Evolutionary conservation across 148 eudicot species (phyloP), one percentile per base, ranked within the genome.

Genomic region (Talinum fruticosum): DNA sequence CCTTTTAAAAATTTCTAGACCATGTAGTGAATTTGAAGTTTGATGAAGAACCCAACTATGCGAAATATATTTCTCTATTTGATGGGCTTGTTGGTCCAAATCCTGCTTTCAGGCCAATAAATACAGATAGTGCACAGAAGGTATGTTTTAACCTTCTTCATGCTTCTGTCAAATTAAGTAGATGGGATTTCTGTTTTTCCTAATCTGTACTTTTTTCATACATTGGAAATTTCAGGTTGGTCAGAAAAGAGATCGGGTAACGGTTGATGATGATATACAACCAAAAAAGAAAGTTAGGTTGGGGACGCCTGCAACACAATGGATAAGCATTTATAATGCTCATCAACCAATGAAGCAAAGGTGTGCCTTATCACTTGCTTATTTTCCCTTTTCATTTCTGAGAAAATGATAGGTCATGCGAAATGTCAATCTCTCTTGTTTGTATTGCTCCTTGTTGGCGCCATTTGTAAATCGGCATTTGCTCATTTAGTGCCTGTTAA

Each of bases 91-190:
- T 92, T n/a, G 93, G 88, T 68, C 89, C 94, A 76, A 87, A 92
- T 85, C 97, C 92, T 66, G 91, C 78, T 73, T 77, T 84, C 59
- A 82, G 94, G 77, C 94, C 94, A 19, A 83, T 90, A 41, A 89
- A 87, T 84, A 90, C 97, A 23, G 91, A 90, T 66, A 93, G 94
- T 72, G 97, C 97, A 47, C 97, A 87, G 72, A 92, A 89, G 94
- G 97, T 92, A 79, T n/a, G 66, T 29, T 81, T 26, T 75, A 36
- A 29, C 16, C 30, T 19, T 71, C 33, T 33, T n/a, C n/a, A 23
- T 36, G 29, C 49, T 49, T 15, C 23, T 49, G 62, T 45, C 59
- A 29, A 72, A n/a, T 68, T 28, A 32, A 4, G 37, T 66, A 32
- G 73, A 30, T 45, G 29, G 74, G 34, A 38, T 28, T 65, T 54